Evolutionary conservation across 2,329 filamentous ascomycete genomes (phyloP), one percentile per base, ranked within the genome.

Genomic region (Exophiala sp.): DNA sequence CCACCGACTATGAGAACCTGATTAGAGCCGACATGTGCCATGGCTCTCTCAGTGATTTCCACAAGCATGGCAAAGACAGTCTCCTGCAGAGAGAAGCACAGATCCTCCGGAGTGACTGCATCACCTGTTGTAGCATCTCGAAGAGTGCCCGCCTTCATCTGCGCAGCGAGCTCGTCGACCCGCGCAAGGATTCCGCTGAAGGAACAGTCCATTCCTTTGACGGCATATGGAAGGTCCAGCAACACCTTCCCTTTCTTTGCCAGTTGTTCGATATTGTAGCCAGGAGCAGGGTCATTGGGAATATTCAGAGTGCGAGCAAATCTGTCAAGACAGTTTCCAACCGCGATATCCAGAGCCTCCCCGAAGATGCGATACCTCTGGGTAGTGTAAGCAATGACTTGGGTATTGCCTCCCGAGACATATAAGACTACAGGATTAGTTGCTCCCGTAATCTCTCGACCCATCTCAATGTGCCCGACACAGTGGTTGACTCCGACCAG

Each of bases 391-490:
- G 93, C 93, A 59, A 97, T 97, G 21, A 97, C 91, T 72, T 98
- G 91, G 11, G 91, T 95, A 73, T 98, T 98, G 51, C 93, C 93
- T 55, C 93, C 93, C 18, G 82, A 88, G 34, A 97, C 93, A 69
- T 98, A 98, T 32, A 98, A 75, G 41, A 98, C 93, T 29, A 97
- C 90, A 0, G 93, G 93, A 70, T 98, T 91, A 19, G 79, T 73
- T 13, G 93, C 89, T 52, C 88, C 86, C 3, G 93, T 97, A 65
- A 98, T 95, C 52, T 86, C 79, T 43, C 93, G 80, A 24, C 93
- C 93, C 93, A 98, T 98, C 73, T 98, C 93, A 63, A 98, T 97
- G 70, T 98, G 93, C 37, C 93, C 93, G 41, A 98, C 87, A 69
- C 93, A 98, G 71, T 98, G 93, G 70, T 98, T 98, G 21, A 98